Evolutionary conservation across 75 land plant genomes (phyloP), one percentile per base, ranked within the genome.

Genomic region (Pseudotsuga menziesii): DNA sequence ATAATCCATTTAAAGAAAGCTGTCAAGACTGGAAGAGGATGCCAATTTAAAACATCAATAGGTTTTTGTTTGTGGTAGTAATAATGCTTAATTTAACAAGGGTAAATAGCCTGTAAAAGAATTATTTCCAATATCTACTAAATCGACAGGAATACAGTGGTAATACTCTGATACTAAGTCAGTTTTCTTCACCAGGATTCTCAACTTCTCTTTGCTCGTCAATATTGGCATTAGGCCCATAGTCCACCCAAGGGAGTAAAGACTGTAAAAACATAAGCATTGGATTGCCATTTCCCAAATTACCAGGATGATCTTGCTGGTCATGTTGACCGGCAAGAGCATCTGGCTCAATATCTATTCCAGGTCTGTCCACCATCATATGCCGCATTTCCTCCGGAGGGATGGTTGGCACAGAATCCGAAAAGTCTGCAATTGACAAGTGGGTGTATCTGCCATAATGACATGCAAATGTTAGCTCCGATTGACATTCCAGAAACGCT

Each of bases 371-470:
- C 48, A 87, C 84, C 81, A 86, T 80, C 41, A 93, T 72, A 41
- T 89, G 84, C 71, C 85, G 87, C 78, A 94, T 17, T 66, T 90
- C 90, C 15, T 94, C 99, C 58, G 93, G 98, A 62, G 99, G 98
- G 56, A 91, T 81, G 11, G 99, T 77, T 73, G 98, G 82, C 4
- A 91, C 77, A 25, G 89, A 73, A 81, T 97, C 98, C 14, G 99
- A 94, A 64, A 92, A 97, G 78, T 94, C 95, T 27, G 93, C 83
- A 2, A 97, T 86, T 79, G 83, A 67, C 72, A 97, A 75, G 81
- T 97, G 99, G 15, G 78, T 56, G 70, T 95, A 95, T 87, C 98
- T 95, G 84, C 25, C 64, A 57, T 48, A 48, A 48, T 48, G 52
- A 48, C 36, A 63, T 63, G 27, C 67, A 63, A 29, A 63, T 27